These are phyloP conservation scores for Neurospora sp. DNA, from an alignment of 495 filamentous ascomycete genomes.

Conservation along the genomic window DNA sequence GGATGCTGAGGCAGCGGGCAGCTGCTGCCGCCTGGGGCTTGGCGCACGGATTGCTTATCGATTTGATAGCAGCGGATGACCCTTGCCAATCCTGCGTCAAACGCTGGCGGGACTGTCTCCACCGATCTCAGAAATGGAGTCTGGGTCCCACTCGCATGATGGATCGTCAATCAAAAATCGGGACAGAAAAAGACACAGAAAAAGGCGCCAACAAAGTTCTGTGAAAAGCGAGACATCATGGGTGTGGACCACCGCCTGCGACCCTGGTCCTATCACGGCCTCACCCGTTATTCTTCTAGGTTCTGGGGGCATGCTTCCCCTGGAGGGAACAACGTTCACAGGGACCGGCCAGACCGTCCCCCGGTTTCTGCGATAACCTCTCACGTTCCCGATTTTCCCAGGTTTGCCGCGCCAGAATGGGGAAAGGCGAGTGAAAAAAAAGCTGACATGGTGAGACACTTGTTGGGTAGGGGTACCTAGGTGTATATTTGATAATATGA, in stretches of 20 bases:
- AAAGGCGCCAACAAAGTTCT: neutral
- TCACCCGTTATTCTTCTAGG: neutral
- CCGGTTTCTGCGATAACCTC: neutral
- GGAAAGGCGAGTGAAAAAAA: neutral
- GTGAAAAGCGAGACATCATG: neutral
- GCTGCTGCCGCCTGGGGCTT: neutral
- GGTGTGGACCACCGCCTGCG: neutral
- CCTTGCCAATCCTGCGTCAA: neutral
- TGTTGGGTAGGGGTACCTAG: neutral
- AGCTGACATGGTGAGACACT: neutral
- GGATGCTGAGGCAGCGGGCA: neutral
- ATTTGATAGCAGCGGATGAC: neutral
- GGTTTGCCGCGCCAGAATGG: neutral
- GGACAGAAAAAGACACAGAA: neutral
- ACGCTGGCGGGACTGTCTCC: neutral
- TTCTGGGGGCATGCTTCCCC: neutral
- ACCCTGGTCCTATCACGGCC: neutral
- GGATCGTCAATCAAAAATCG: neutral
- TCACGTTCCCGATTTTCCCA: neutral
- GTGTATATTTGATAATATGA: neutral
- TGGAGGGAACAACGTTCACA: neutral
- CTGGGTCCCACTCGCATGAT: neutral
- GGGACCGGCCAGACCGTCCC: neutral
- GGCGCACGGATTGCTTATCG: neutral
- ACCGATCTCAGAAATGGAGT: neutral